Percentiles rank a stretch among this genome's conserved stretches.
These are phyloP conservation scores for Eucalyptus regnans DNA, from an alignment of 345 rosid species.

Conservation along the genomic window DNA sequence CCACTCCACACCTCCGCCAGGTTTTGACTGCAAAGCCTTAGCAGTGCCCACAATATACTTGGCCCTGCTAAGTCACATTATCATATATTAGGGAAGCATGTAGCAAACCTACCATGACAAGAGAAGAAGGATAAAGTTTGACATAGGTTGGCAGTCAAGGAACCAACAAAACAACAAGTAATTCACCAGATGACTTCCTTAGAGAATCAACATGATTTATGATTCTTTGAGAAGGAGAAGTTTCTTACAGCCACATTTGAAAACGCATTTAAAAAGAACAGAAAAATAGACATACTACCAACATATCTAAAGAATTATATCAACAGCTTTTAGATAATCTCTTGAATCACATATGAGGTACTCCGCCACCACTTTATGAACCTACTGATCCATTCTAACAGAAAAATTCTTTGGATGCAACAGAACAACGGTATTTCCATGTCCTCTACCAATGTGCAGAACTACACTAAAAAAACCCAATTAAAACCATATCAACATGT, in stretches of 20 bases:
- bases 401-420: background rate
- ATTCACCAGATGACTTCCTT: background rate
- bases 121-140: background rate
- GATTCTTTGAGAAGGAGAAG: background rate
- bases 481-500: background rate
- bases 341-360: background rate
- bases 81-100: background rate
- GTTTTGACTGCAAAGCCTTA: slow-evolving; percentile 51
- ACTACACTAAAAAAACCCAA: background rate
- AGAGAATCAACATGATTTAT: background rate
- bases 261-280: background rate
- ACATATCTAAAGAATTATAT: background rate
- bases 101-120: background rate
- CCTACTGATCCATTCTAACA: background rate
- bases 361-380: background rate
- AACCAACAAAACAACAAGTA: background rate
- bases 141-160: background rate
- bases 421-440: background rate
- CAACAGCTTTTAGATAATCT: background rate
- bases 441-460: background rate
- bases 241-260: background rate
- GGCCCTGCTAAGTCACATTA: slow-evolving; percentile 43
- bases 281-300: background rate
- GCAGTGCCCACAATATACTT: slow-evolving; percentile 68
- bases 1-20: slow-evolving; percentile 76